Percentiles rank a stretch among this genome's conserved stretches.
These are phyloP conservation scores for Ophiostoma sp. DNA, from an alignment of 2,329 filamentous ascomycete species.

Conservation along the genomic window DNA sequence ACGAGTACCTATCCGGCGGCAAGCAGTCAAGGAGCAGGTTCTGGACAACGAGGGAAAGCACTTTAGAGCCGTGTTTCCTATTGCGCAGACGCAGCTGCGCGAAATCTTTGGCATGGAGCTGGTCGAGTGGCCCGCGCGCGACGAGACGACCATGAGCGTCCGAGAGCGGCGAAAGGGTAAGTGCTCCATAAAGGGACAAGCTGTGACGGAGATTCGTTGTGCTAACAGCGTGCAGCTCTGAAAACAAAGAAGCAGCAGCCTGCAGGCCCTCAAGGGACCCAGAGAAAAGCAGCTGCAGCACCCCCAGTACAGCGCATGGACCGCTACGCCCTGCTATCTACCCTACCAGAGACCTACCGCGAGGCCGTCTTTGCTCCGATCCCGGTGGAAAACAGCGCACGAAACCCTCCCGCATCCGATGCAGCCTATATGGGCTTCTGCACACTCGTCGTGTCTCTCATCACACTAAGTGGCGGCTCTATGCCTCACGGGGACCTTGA, in stretches of 20 bases:
- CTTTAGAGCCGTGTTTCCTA: constrained; percentile 72
- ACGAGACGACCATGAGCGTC: constrained; percentile 65
- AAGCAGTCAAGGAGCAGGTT: constrained; percentile 63
- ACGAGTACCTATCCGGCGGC: constrained; percentile 53
- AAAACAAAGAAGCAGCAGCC: constrained; percentile 14
- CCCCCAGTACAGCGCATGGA: constrained; percentile 42
- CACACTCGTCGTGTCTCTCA: constrained; percentile 70
- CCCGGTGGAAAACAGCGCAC: constrained; percentile 52
- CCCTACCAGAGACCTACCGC: constrained; percentile 63
- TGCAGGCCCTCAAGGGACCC: not conserved
- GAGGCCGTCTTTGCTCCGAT: constrained; percentile 32
- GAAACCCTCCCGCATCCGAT: constrained; percentile 53
- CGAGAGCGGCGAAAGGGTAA: constrained; percentile 69
- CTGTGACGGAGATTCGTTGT: too few species aligned
- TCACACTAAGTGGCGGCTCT: constrained; percentile 66
- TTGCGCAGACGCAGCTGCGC: constrained; percentile 66
- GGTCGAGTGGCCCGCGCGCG: constrained; percentile 71
- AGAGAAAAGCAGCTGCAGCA: constrained; percentile 25
- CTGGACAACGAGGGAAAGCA: constrained; percentile 63
- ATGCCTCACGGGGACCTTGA: constrained; percentile 74
- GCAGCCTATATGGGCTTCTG: constrained; percentile 78
- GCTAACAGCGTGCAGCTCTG: not conserved
- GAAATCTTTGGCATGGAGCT: constrained; percentile 87
- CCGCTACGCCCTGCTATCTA: constrained; percentile 71
- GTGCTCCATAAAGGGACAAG: constrained; percentile 20